Base-by-base conservation (phyloP, 2,329 filamentous ascomycete species). In the Alternaria gaisen region DNA sequence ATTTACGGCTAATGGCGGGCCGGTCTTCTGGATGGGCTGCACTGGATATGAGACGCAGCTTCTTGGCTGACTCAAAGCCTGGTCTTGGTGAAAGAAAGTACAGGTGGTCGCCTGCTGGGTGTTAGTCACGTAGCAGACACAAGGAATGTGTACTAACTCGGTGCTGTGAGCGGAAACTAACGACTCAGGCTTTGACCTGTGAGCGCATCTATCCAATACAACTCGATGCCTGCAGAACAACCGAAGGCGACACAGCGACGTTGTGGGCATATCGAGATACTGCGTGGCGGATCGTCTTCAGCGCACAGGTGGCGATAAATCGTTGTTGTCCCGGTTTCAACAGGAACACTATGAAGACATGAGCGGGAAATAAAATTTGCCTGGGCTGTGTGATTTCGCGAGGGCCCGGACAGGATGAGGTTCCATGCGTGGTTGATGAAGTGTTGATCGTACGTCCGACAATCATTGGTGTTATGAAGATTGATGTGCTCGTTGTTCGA, bases 181-280 rank as follows among this genome's bases (percentile, higher is more conserved):
- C 85, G 79, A 64, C 81, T 84, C 40, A 86, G 69, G 60, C 85
- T 82, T 61, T 84, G 81, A 72, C 80, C 78, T 3, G 80, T 84
- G 40, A 80, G 68, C 30, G 82, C 80, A 60, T 85, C 82, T 12
- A 85, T 74, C 83, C 86, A 91, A 70, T 89, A 87, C 40, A 90
- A 78, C 69, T 90, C 88, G 53, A 90, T 86, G 1, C 88, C 86
- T 8, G 83, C 81, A 12, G 84, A 83, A 64, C 86, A 89, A 14
- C 88, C 88, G 78, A 90, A 91, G 9, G 87, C 88, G 34, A 90
- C 85, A 66, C 87, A 90, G 52, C 84, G 83, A 46, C 86, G 83
- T 58, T 88, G 85, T n/a, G 88, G 88, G 66, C 86, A 90, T 34
- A 91, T 85, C 0, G 88, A 85, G 10, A 90, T 84, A 40, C 86